Evolutionary conservation across 805 yeast genomes (phyloP), one percentile per base, ranked within the genome.

Genomic region (Cyberlindnera mycetangii): DNA sequence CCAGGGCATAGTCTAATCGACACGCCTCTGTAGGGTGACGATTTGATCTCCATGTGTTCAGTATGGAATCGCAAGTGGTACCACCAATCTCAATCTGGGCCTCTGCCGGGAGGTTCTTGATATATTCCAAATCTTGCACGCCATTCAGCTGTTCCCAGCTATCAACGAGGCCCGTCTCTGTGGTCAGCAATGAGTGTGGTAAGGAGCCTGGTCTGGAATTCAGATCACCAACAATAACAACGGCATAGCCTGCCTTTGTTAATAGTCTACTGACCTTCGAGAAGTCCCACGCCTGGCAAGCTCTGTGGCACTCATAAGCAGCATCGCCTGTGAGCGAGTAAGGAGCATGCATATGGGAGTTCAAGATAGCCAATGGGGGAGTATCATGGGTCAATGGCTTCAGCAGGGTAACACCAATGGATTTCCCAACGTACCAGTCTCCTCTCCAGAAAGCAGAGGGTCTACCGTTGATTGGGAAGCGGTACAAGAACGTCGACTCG

Each of bases 341-440:
- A 0, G 99, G 99, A 1, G 99, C 99, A 64, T 93, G 99, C 93
- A 93, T 84, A 62, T 93, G 99, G 15, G 96, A 83, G 59, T 90
- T 92, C 58, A 93, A 67, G 5, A 93, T 66, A 3, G 95, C 97
- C 32, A 93, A 67, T 5, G 83, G 84, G 6, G 71, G 60, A 2
- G 74, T 68, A 15, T 67, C 69, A 0, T 71, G 65, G 15, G 59
- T 55, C 3, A 76, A 66, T 5, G 86, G 83, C 44, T 69, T 69
- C 33, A 93, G 67, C 4, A 79, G 64, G 0, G 95, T 85, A 3
- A 89, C 79, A 1, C 95, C 85, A 16, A 89, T 78, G 8, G 92
- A 76, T 61, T 93, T 93, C 8, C 99, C 99, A 18, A 93, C 99
- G 53, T 78, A 88, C 96, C 97, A 93, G 62, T 93, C 99, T 30